Evolutionary conservation across 1,139 yeast species (phyloP).

Genomic region (Diutina mesorugosa): DNA sequence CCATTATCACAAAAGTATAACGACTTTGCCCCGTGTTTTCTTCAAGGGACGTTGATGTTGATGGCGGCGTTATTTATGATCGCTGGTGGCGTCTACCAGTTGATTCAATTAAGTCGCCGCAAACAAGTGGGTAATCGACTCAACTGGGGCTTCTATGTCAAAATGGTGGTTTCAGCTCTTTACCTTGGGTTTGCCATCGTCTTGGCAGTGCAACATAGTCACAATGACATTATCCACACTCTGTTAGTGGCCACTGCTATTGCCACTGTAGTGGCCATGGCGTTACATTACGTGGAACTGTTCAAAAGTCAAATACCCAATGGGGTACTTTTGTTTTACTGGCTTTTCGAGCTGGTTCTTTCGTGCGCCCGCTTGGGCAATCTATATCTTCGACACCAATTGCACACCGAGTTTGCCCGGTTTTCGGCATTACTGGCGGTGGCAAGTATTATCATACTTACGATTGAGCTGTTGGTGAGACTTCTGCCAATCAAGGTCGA

Average conservation of each 20-base stretch:
- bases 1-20: slow-evolving; percentile 46
- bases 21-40: slow-evolving; percentile 74
- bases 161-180: slow-evolving; percentile 24
- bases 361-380: slow-evolving; percentile 30
- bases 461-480: slow-evolving; percentile 24
- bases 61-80: slow-evolving; percentile 40
- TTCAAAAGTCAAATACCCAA: slow-evolving; percentile 52
- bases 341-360: slow-evolving; percentile 46
- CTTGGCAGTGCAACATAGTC: slow-evolving; percentile 9
- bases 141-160: slow-evolving; percentile 30
- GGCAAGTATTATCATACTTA: slow-evolving; percentile 37
- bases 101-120: slow-evolving; percentile 20
- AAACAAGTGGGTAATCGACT: slow-evolving; percentile 16
- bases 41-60: slow-evolving; percentile 55
- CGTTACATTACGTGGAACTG: slow-evolving; percentile 62
- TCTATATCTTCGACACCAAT: slow-evolving; percentile 31
- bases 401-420: slow-evolving; percentile 21
- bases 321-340: slow-evolving; percentile 60
- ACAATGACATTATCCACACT: slow-evolving; percentile 28
- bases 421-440: slow-evolving; percentile 34
- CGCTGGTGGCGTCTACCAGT: slow-evolving; percentile 35
- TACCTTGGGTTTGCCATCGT: slow-evolving; percentile 26
- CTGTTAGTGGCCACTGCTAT: slow-evolving; percentile 24
- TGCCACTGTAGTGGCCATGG: slow-evolving; percentile 32
- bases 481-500: neutral